Evolutionary conservation across 2,329 filamentous ascomycete genomes (phyloP).

Genomic region (Dactylella cylindrospora): DNA sequence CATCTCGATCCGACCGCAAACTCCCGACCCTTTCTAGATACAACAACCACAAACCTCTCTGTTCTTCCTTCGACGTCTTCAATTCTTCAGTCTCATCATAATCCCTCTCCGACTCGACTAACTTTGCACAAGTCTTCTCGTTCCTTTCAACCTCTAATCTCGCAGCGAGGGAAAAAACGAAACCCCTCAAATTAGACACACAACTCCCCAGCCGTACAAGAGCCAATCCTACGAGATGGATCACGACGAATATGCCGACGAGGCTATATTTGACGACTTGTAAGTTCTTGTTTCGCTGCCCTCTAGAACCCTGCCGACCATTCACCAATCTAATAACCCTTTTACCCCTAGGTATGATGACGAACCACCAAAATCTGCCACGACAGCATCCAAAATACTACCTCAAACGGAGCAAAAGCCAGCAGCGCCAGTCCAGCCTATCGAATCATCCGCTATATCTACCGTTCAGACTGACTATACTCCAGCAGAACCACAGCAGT

Average conservation of each 20-base stretch:
- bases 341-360: constrained; percentile 46
- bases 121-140: no score
- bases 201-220: constrained; percentile 13
- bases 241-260: constrained; percentile 61
- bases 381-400: constrained; percentile 8
- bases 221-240: constrained; percentile 45
- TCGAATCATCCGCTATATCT: not conserved
- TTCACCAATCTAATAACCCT: constrained; percentile 5
- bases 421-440: constrained; percentile 4
- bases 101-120: no score
- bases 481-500: constrained; percentile 29
- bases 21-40: no score
- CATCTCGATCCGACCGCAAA: no score
- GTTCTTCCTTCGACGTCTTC: no score
- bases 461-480: constrained; percentile 25
- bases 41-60: no score
- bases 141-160: no score
- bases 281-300: constrained; percentile 60
- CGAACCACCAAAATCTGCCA: constrained; percentile 23
- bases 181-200: no score
- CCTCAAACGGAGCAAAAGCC: constrained; percentile 22
- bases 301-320: no score
- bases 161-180: no score
- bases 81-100: no score
- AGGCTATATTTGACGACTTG: constrained; percentile 95